Conservation (phyloP, 495 filamentous ascomycete species). For the Elaphomyces granulatus region DNA sequence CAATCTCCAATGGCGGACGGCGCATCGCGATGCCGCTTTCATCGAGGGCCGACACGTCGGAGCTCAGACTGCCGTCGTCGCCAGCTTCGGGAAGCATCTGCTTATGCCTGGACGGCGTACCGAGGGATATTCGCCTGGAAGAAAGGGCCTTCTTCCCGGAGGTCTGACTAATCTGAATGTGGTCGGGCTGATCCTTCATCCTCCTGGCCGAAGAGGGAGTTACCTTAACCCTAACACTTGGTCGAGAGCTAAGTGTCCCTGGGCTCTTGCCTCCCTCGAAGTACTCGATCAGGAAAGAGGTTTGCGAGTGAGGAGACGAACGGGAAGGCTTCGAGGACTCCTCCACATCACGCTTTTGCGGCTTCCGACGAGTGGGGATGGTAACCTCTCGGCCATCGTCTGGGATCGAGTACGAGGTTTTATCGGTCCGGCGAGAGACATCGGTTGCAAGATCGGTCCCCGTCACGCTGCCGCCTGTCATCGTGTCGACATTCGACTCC, state of each 20-base stretch:
- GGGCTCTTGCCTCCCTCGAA: conserved; percentile 74
- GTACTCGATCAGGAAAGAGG: conserved; percentile 93
- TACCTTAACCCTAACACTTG: conserved; percentile 89
- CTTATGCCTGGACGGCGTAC: conserved; percentile 38
- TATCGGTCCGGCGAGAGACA: conserved; percentile 63
- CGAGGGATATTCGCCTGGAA: conserved; percentile 47
- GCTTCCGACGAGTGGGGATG: conserved; percentile 58
- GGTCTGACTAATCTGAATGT: conserved; percentile 70
- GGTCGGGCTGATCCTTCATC: conserved; percentile 45
- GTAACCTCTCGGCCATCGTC: conserved; percentile 92
- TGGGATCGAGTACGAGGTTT: conserved; percentile 77
- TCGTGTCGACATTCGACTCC: conserved; percentile 54
- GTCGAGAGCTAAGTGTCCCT: conserved; percentile 47
- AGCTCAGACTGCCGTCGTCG: conserved; percentile 45
- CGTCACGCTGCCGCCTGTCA: conserved; percentile 43
- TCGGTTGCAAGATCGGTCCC: conserved; percentile 65
- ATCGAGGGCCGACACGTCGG: conserved; percentile 60
- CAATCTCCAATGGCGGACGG: conserved; percentile 66
- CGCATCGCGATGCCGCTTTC: conserved; percentile 56
- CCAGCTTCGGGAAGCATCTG: conserved; percentile 31
- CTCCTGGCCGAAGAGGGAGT: conserved; percentile 59
- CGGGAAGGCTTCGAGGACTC: conserved; percentile 35
- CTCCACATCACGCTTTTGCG: conserved; percentile 34
- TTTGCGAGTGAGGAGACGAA: conserved; percentile 55
- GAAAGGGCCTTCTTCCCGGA: conserved; percentile 47